phyloP scores from a whole-genome alignment of 139 green algal genomes.

The Pleodorina starrii region DNA sequence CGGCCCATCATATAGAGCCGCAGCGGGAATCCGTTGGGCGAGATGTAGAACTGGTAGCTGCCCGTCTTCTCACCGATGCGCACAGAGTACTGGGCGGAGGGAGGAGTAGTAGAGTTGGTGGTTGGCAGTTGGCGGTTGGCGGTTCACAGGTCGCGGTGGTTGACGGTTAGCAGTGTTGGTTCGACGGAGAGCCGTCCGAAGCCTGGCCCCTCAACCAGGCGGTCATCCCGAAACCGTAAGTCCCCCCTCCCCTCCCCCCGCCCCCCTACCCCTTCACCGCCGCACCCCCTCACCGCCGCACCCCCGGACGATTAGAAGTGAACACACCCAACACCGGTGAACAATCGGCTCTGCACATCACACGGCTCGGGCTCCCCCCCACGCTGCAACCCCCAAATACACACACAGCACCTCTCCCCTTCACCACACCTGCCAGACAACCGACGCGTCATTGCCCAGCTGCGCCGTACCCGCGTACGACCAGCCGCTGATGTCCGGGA shows the following conservation, averaged over 20 bases:
- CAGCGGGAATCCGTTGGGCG: constrained; percentile 34
- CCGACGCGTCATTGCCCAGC: too few species aligned
- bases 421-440: too few species aligned
- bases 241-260: too few species aligned
- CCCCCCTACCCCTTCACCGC: too few species aligned
- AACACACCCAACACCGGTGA: too few species aligned
- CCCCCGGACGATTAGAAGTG: too few species aligned
- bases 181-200: not conserved
- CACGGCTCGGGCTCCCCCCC: too few species aligned
- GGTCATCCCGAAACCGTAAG: not conserved
- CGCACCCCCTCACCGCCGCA: too few species aligned
- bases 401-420: too few species aligned
- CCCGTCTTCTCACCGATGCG: constrained; percentile 54
- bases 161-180: not conserved
- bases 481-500: constrained; percentile 57
- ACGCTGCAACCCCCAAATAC: too few species aligned
- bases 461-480: constrained; percentile 46
- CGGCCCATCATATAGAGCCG: constrained; percentile 67
- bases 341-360: too few species aligned
- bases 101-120: not conserved
- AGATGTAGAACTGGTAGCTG: constrained; percentile 68
- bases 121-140: not conserved
- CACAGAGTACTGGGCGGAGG: constrained; percentile 31
- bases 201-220: not conserved
- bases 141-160: not conserved